Evolutionary conservation across 2,329 filamentous ascomycete genomes (phyloP).

Genomic region (Juglanconis juglandina): DNA sequence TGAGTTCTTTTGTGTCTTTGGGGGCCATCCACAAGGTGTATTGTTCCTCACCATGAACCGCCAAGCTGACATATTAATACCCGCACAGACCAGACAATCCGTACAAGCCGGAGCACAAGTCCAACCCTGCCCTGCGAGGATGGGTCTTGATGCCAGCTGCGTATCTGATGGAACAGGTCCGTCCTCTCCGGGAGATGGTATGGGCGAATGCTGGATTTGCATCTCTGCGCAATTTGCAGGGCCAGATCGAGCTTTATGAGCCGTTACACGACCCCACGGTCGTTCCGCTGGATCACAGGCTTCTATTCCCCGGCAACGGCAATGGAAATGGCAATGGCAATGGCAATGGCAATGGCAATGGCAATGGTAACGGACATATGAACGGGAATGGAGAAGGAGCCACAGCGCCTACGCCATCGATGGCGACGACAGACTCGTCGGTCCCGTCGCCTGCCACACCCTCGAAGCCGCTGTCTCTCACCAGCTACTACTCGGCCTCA

Average conservation of each 20-base stretch:
- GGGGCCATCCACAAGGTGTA: too few relatives aligned
- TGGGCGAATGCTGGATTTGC: slow-evolving; percentile 65
- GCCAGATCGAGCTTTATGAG: slow-evolving; percentile 48
- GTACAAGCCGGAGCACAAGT: slow-evolving; percentile 43
- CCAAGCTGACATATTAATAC: slow-evolving; percentile 8
- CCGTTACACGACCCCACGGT: slow-evolving; percentile 46
- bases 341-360: slow-evolving; percentile 34
- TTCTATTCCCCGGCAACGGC: slow-evolving; percentile 44
- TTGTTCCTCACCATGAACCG: too few relatives aligned
- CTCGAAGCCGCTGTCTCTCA: slow-evolving; percentile 30
- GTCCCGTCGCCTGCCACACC: background rate
- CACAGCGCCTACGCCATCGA: slow-evolving; percentile 3
- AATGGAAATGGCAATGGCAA: slow-evolving; percentile 45
- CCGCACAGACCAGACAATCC: slow-evolving; percentile 33
- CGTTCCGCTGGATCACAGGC: slow-evolving; percentile 38
- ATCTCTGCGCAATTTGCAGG: slow-evolving; percentile 50
- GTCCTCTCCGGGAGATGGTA: slow-evolving; percentile 51
- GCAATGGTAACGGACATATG: slow-evolving; percentile 45
- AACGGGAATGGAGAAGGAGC: slow-evolving; percentile 34
- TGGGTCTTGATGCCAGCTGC: slow-evolving; percentile 50
- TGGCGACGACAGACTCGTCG: background rate
- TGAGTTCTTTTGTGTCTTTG: slow-evolving; percentile 5
- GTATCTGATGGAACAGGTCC: slow-evolving; percentile 54
- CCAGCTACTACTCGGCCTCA: slow-evolving; percentile 42
- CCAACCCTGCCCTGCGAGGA: slow-evolving; percentile 58